Evolutionary conservation across 768 basidiomycete genomes (phyloP), one percentile per base, ranked within the genome.

Genomic region (Kwoniella botswanensis): DNA sequence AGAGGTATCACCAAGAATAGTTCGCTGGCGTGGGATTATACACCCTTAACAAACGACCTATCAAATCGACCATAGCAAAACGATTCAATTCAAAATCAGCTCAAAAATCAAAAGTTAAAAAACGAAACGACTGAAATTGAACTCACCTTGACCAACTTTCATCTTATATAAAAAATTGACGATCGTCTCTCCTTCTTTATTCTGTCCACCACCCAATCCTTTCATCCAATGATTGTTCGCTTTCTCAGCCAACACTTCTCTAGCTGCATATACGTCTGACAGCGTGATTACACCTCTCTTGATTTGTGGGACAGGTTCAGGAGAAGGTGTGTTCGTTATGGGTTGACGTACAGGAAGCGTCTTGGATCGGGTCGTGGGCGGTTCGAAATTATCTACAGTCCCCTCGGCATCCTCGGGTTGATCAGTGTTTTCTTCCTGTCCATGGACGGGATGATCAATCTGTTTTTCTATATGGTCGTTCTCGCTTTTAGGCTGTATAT

Each of bases 391-490:
- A 22, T 52, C 46, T 22, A 60, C 21, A 7, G 22, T 41, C 11
- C 59, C 29, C 17, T 63, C 64, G 17, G 44, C 65, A 43, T 65
- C 73, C 55, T 55, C 41, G n/a, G 61, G 58, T 21, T 42, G 35
- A n/a, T 63, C 63, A 11, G 18, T 53, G 1, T 11, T 26, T 42
- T 66, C 58, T 12, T 12, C 35, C 18, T 13, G 46, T 13, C 46
- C 46, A 50, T 50, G 17, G 17, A 15, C 29, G 15, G 46, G 46
- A 0, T 13, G 46, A 50, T 13, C 46, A 15, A 18, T 4, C 18
- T 50, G 13, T 50, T 10, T 10, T 50, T 50, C 46, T 50, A 18
- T 68, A 61, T 85, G 93, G 72, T 91, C 92, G n/a, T 12, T 41
- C 26, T 18, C 52, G 22, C 9, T 41, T 17, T 55, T 43, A 22